Evolutionary conservation across 2,329 filamentous ascomycete genomes (phyloP).

Genomic region (Claviceps sp.): DNA sequence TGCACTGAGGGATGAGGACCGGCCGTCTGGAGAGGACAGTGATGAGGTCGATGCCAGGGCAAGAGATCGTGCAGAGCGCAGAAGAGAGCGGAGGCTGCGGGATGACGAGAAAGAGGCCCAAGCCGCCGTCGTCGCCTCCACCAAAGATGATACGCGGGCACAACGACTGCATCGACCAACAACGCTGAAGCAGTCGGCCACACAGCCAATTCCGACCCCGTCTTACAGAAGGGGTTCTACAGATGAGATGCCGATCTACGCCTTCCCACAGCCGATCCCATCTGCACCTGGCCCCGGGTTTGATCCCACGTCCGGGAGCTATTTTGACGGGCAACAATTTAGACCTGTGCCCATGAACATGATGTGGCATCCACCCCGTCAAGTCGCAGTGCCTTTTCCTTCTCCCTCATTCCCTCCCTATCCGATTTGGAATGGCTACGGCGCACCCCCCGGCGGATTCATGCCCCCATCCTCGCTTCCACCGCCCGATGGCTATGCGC

Average conservation of each 20-base stretch:
- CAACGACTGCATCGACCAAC: constrained; percentile 17
- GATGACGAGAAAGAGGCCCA: constrained; percentile 11
- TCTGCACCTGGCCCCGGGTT: constrained; percentile 19
- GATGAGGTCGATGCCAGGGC: constrained; percentile 12
- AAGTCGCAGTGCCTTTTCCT: constrained; percentile 11
- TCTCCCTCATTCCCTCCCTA: constrained; percentile 21
- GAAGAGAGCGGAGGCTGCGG: constrained; percentile 13
- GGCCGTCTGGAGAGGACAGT: constrained; percentile 10
- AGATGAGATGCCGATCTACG: constrained; percentile 23
- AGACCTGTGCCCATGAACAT: constrained; percentile 10
- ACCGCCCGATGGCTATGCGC: constrained; percentile 14
- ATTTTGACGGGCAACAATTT: constrained; percentile 20
- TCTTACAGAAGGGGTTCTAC: constrained; percentile 17
- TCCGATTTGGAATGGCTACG: constrained; percentile 12
- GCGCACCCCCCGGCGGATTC: constrained; percentile 13
- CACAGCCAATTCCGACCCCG: constrained; percentile 19
- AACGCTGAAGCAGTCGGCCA: constrained; percentile 18
- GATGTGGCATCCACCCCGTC: constrained; percentile 15
- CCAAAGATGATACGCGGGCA: constrained; percentile 13
- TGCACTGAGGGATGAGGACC: constrained; percentile 10
- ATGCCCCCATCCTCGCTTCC: constrained; percentile 15
- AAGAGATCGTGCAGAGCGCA: constrained; percentile 16
- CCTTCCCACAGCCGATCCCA: constrained; percentile 20
- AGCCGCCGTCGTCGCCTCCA: constrained; percentile 4
- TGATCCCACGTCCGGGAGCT: constrained; percentile 22